phyloP scores from a whole-genome alignment of 768 basidiomycete genomes.

The Gymnopilus dilepis region DNA sequence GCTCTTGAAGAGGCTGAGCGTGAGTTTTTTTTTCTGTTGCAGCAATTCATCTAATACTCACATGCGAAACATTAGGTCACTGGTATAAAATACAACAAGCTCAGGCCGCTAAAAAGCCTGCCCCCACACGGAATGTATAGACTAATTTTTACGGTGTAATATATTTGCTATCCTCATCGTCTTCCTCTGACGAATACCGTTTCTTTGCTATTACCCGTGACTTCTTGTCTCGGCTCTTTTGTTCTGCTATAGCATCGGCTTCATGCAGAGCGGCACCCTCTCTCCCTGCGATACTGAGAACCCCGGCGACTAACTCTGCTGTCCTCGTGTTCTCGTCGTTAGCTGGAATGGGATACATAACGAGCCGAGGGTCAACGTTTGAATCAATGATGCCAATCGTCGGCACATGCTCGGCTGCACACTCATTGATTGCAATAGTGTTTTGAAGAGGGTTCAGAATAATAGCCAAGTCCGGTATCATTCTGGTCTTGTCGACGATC shows the following conservation, averaged over 20 bases:
- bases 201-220: conserved; percentile 24
- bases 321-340: conserved; percentile 94
- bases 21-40: conserved; percentile 46
- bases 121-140: conserved; percentile 26
- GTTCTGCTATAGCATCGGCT: conserved; percentile 33
- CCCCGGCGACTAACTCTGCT: conserved; percentile 88
- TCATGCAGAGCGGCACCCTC: conserved; percentile 64
- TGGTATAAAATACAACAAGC: conserved; percentile 71
- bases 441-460: conserved; percentile 91
- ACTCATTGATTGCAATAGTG: conserved; percentile 88
- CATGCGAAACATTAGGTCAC: conserved; percentile 50
- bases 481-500: conserved; percentile 53
- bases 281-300: conserved; percentile 85
- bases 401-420: conserved; percentile 86
- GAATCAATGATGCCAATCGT: conserved; percentile 96
- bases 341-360: conserved; percentile 98
- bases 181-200: conserved; percentile 19
- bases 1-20: conserved; percentile 90
- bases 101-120: conserved; percentile 33
- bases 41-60: conserved; percentile 23
- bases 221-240: conserved; percentile 33
- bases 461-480: conserved; percentile 86
- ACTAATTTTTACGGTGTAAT: conserved; percentile 20
- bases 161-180: conserved; percentile 20
- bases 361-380: conserved; percentile 92